phyloP scores from a whole-genome alignment of 2,329 filamentous ascomycete genomes.

The Phyllosticta capitalensis region DNA sequence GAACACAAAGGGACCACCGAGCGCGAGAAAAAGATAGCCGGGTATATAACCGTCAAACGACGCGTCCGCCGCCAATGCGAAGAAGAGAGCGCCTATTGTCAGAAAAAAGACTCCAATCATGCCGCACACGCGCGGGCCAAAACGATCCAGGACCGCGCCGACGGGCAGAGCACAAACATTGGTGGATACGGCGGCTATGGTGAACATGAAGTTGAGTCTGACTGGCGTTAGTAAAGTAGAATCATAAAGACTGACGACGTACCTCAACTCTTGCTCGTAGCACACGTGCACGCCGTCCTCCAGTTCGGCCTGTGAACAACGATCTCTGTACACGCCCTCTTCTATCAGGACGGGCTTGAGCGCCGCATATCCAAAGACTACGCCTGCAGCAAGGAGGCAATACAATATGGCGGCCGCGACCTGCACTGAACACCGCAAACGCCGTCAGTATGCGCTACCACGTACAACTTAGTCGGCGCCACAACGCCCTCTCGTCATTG shows the following conservation, averaged over 20 bases:
- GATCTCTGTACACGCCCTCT: slow-evolving; percentile 28
- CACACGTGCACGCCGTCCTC: slow-evolving; percentile 25
- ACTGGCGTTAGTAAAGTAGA: slow-evolving; percentile 34
- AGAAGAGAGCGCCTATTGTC: slow-evolving; percentile 57
- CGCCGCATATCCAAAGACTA: slow-evolving; percentile 32
- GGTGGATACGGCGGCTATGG: slow-evolving; percentile 74
- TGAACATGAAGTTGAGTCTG: slow-evolving; percentile 83
- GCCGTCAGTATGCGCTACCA: not conserved
- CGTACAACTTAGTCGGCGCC: not conserved
- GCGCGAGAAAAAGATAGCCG: slow-evolving; percentile 40
- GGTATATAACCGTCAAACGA: slow-evolving; percentile 59
- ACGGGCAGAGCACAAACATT: slow-evolving; percentile 81
- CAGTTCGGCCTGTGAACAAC: slow-evolving; percentile 27
- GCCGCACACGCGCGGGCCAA: slow-evolving; percentile 67
- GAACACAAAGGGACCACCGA: slow-evolving; percentile 43
- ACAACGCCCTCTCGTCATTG: slow-evolving; percentile 9
- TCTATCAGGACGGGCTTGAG: slow-evolving; percentile 31
- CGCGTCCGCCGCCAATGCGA: slow-evolving; percentile 56
- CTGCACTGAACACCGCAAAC: slow-evolving; percentile 44
- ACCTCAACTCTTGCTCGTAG: slow-evolving; percentile 29
- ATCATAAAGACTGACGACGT: not conserved
- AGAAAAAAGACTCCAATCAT: slow-evolving; percentile 62
- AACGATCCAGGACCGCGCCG: slow-evolving; percentile 74
- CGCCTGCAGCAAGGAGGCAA: slow-evolving; percentile 49
- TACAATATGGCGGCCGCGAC: slow-evolving; percentile 59